A percentile compares a stretch with the other conserved stretches of the same genome.
These are phyloP conservation scores for Colletotrichum spinosum DNA, from an alignment of 2,329 filamentous ascomycete species.

Conservation along the genomic window DNA sequence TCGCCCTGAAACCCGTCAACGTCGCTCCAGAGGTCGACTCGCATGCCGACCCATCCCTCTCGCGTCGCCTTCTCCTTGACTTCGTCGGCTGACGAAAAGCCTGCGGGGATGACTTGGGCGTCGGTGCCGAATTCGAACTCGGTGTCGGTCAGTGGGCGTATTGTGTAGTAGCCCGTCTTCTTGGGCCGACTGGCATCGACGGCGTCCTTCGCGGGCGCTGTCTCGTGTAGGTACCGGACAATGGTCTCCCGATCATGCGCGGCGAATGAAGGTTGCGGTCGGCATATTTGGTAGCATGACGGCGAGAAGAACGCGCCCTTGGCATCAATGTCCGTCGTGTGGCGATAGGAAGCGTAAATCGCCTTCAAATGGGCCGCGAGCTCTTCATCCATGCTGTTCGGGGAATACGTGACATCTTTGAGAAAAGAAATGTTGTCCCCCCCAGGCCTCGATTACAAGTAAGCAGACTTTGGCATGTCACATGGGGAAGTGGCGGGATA, in stretches of 20 bases:
- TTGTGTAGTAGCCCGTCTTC: slow-evolving; percentile 36
- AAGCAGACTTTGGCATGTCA: too few species aligned
- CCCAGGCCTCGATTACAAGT: too few species aligned
- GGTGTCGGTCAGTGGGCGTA: slow-evolving; percentile 30
- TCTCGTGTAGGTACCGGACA: slow-evolving; percentile 40
- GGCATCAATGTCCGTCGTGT: slow-evolving; percentile 16
- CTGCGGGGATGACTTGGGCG: slow-evolving; percentile 34
- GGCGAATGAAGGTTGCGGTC: slow-evolving; percentile 40
- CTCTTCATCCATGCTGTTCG: background rate
- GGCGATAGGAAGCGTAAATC: slow-evolving; percentile 22
- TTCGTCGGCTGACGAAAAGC: slow-evolving; percentile 28
- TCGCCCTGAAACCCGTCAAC: background rate
- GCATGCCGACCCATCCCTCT: slow-evolving; percentile 44
- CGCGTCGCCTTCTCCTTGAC: slow-evolving; percentile 33
- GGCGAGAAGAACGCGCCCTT: slow-evolving; percentile 21
- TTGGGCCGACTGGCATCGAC: background rate
- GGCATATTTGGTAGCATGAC: slow-evolving; percentile 40
- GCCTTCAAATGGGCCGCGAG: slow-evolving; percentile 10
- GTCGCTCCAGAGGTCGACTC: slow-evolving; percentile 45
- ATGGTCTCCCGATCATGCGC: slow-evolving; percentile 41
- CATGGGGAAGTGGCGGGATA: background rate
- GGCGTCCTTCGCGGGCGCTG: slow-evolving; percentile 14
- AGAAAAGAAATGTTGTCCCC: too few species aligned
- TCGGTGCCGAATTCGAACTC: slow-evolving; percentile 39
- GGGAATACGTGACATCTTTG: background rate